A percentile compares a stretch with the other conserved stretches of the same genome.
phyloP scores from a whole-genome alignment of 1,284 basidiomycete genomes.

The Rhodotorula sp. region DNA sequence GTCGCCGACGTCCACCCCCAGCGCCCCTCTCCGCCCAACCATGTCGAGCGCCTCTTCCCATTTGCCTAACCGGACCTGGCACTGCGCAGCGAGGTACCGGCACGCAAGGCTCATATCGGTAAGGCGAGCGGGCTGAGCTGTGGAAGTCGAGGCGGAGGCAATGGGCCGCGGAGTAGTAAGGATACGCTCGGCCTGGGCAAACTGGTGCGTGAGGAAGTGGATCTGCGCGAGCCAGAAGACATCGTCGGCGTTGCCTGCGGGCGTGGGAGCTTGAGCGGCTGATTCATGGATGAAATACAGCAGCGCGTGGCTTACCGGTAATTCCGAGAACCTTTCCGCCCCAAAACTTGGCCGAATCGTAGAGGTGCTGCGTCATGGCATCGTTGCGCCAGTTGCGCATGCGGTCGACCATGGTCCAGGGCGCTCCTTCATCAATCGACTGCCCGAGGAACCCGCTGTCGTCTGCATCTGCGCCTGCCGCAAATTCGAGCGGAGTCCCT shows the following conservation, averaged over 20 bases:
- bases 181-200: constrained; percentile 87
- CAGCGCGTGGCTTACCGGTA: constrained; percentile 72
- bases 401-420: constrained; percentile 83
- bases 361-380: constrained; percentile 95
- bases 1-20: constrained; percentile 6
- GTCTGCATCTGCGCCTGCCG: constrained; percentile 21
- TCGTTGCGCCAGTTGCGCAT: constrained; percentile 97
- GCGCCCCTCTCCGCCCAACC: constrained; percentile 60
- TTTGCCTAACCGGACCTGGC: constrained; percentile 87
- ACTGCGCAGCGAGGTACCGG: constrained; percentile 90
- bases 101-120: constrained; percentile 92
- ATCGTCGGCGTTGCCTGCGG: constrained; percentile 84
- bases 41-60: constrained; percentile 91
- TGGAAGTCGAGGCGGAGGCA: constrained; percentile 10
- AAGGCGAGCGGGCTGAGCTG: constrained; percentile 52
- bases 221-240: constrained; percentile 99
- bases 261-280: not conserved
- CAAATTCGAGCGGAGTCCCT: not conserved
- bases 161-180: constrained; percentile 60
- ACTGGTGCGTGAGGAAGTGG: constrained; percentile 93
- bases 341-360: constrained; percentile 98
- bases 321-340: constrained; percentile 92
- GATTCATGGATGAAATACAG: too few species aligned
- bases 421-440: constrained; percentile 53
- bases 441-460: constrained; percentile 57